These are phyloP conservation scores for Eruca vesicaria DNA, from an alignment of 441 rosid genomes.

Conservation along the genomic window DNA sequence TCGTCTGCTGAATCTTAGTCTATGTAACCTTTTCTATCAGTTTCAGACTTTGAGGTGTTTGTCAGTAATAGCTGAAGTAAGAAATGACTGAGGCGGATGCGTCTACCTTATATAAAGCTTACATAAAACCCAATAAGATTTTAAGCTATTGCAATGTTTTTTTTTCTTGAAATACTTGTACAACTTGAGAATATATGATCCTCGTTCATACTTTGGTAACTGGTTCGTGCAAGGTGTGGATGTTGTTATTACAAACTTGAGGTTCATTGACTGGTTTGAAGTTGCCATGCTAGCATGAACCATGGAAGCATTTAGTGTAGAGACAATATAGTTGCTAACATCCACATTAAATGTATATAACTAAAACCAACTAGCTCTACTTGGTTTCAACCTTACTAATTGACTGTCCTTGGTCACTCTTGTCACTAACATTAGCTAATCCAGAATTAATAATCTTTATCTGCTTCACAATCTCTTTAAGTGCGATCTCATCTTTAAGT, in stretches of 20 bases:
- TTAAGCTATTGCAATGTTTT: conserved; percentile 16
- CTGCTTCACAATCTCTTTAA: conserved; percentile 47
- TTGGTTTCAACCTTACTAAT: not conserved
- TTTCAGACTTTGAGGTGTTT: conserved; percentile 15
- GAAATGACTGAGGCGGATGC: conserved; percentile 1
- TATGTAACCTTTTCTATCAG: conserved; percentile 9
- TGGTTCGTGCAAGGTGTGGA: conserved; percentile 5
- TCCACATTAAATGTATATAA: too few relatives aligned
- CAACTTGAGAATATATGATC: not conserved
- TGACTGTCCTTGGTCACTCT: not conserved
- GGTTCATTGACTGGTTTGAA: too few relatives aligned
- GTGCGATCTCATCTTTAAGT: conserved; percentile 47
- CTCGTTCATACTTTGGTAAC: not conserved
- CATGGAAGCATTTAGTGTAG: too few relatives aligned
- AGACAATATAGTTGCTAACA: too few relatives aligned
- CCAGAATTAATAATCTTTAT: conserved; percentile 41
- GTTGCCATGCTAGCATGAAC: too few relatives aligned
- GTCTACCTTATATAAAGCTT: conserved; percentile 11
- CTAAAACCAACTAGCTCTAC: not conserved
- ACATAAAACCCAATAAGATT: conserved; percentile 21
- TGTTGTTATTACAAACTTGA: not conserved
- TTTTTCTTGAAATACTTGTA: not conserved
- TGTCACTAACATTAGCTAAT: not conserved
- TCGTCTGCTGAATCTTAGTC: conserved; percentile 55
- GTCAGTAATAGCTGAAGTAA: conserved; percentile 14